Evolutionary conservation across 2,329 filamentous ascomycete genomes (phyloP).

Genomic region (Colletotrichum salicis): DNA sequence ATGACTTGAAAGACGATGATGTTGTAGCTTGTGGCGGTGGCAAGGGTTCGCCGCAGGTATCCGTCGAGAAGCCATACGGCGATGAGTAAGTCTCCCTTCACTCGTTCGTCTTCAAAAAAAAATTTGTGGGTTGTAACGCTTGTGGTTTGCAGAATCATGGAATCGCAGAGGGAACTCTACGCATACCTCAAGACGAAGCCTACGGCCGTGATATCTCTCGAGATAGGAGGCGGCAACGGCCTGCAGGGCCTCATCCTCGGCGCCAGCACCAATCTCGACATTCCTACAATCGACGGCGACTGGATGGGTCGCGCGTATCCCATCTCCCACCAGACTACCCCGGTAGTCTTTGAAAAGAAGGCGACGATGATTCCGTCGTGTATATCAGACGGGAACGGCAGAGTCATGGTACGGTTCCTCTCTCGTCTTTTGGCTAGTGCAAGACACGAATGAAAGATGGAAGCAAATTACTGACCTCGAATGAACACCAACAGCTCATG

Average conservation of each 20-base stretch:
- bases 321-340: constrained; percentile 64
- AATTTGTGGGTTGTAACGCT: too few species aligned
- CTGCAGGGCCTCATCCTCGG: constrained; percentile 67
- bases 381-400: constrained; percentile 40
- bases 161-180: constrained; percentile 63
- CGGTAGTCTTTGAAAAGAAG: constrained; percentile 48
- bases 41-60: constrained; percentile 70
- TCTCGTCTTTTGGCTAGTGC: too few species aligned
- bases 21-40: constrained; percentile 53
- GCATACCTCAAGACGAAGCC: constrained; percentile 54
- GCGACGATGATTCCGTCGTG: constrained; percentile 45
- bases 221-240: constrained; percentile 74
- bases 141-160: constrained; percentile 46
- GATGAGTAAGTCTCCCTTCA: neutral
- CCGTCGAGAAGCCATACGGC: constrained; percentile 61
- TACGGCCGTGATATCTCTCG: constrained; percentile 48
- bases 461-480: neutral
- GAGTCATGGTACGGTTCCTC: constrained; percentile 48
- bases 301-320: constrained; percentile 68
- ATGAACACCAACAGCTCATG: constrained; percentile 46
- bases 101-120: too few species aligned
- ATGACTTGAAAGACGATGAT: constrained; percentile 60
- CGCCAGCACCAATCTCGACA: constrained; percentile 60
- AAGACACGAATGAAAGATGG: neutral
- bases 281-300: constrained; percentile 63